Evolutionary conservation across 1,139 yeast genomes (phyloP), one percentile per base, ranked within the genome.

Genomic region (Taiozyma sp.): DNA sequence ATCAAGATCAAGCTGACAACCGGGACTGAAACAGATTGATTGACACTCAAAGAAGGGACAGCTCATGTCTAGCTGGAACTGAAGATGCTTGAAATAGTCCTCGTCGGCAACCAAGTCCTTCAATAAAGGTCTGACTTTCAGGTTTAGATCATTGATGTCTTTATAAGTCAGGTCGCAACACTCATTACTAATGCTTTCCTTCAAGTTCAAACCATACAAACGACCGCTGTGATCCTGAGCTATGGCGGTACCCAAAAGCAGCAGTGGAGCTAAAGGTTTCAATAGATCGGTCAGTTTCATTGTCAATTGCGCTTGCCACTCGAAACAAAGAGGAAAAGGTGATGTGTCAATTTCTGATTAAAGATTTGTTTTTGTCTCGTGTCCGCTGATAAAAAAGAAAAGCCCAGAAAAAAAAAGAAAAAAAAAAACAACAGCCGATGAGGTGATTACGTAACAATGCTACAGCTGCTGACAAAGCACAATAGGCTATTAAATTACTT

Each of bases 31-130:
- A 68, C 99, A 95, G 66, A 91, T 83, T 2, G 75, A 78, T 84
- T 87, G 61, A 79, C 86, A 60, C 82, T 88, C 59, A 84, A 95
- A 87, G 66, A 91, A 90, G 41, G 96, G 92, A 68, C 99, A 95
- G 65, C 83, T 83, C 59, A 87, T 86, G 65, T 84, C 93, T 47
- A 95, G 74, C 65, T 95, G 89, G 54, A 95, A 79, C 68, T 90
- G 87, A 74, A 89, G 93, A 67, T 88, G 89, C 57, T 85, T 79
- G 79, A 95, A 93, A 69, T 85, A 89, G 57, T 87, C 86, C 22
- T 83, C 81, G 50, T 72, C 66, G n/a, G 48, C 36, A 5, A 85
- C 87, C 47, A 91, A 69, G 13, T 77, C 70, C 27, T 76, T 66
- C 29, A 93, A 66, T 36, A 75, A 69, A 0, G 88, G 86, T 52